Conservation (phyloP, 2,329 filamentous ascomycete genomes). For the Fusarium sp. region DNA sequence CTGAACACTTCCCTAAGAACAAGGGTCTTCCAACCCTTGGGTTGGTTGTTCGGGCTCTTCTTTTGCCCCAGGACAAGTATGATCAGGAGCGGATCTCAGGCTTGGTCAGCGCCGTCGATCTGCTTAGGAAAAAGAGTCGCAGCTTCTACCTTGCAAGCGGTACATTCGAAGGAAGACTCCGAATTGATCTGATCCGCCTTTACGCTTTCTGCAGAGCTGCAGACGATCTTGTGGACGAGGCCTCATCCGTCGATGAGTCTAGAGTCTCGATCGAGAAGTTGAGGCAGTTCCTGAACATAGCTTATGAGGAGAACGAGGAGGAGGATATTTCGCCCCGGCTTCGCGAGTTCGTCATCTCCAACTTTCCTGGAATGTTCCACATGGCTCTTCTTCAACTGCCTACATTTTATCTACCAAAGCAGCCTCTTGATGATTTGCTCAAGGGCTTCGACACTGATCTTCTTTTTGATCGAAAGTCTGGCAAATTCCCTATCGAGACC, state of each 20-base stretch:
- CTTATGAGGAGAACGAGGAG: constrained; percentile 33
- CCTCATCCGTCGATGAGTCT: constrained; percentile 64
- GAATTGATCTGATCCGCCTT: constrained; percentile 75
- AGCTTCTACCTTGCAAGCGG: constrained; percentile 81
- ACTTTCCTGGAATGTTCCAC: constrained; percentile 65
- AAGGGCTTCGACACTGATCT: constrained; percentile 78
- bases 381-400: constrained; percentile 72
- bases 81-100: constrained; percentile 69
- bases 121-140: constrained; percentile 73
- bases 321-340: constrained; percentile 8
- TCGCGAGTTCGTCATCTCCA: constrained; percentile 55
- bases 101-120: constrained; percentile 68
- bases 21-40: constrained; percentile 60
- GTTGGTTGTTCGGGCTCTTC: constrained; percentile 65
- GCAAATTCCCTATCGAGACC: constrained; percentile 66
- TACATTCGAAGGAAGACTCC: constrained; percentile 74
- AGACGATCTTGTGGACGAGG: constrained; percentile 79
- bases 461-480: constrained; percentile 57
- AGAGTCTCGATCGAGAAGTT: constrained; percentile 70
- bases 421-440: constrained; percentile 73
- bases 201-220: constrained; percentile 81
- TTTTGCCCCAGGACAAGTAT: constrained; percentile 61
- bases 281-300: constrained; percentile 66
- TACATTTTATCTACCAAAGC: constrained; percentile 64
- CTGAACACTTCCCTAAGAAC: constrained; percentile 64